Base-by-base conservation (phyloP, 1,284 basidiomycete species). In the Leucoagaricus sp. region DNA sequence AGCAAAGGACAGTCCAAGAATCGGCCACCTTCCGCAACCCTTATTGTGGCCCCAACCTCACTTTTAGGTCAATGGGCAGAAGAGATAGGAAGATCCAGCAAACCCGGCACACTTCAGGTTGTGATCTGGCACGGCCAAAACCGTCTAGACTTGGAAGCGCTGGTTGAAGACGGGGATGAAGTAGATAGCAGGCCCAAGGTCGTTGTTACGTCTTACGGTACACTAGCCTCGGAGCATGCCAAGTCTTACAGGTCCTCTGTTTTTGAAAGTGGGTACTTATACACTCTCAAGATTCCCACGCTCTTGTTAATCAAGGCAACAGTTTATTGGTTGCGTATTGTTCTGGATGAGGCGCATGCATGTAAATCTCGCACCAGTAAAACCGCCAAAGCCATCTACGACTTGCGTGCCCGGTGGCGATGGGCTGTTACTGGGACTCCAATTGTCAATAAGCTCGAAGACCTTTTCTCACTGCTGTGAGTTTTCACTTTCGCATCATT, bases 361-460 rank as follows among this genome's bases (percentile, higher is more conserved):
- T 97, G 96, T 77, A 98, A 98, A 72, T 95, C 93, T 34, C 83
- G 95, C 12, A 83, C 83, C 1, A 97, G 95, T 59, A 90, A 93
- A 68, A 92, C 91, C 9, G 93, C 96, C 0, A 93, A 92, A 64
- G 94, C 96, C 1, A 92, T 91, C 48, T 98, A 90, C 68, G 91
- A 90, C 7, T 79, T 99, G 6, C 82, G 82, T 47, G 91, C 91
- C 2, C 79, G 87, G 58, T 79, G 93, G 34, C 81, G 93, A 61
- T 99, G 96, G 96, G 93, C 93, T 4, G 83, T 98, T 12, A 97
- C 94, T 4, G 91, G 94, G 29, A 98, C 96, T 9, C 96, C 96
- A 0, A 98, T 99, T 60, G 94, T 98, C 58, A 99, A 99, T 69
- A 86, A 89, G 49, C 79, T 98, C 4, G 96, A 98, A 60, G 96